Conservation (phyloP, 306 rosid genomes). For the Senna tora region DNA sequence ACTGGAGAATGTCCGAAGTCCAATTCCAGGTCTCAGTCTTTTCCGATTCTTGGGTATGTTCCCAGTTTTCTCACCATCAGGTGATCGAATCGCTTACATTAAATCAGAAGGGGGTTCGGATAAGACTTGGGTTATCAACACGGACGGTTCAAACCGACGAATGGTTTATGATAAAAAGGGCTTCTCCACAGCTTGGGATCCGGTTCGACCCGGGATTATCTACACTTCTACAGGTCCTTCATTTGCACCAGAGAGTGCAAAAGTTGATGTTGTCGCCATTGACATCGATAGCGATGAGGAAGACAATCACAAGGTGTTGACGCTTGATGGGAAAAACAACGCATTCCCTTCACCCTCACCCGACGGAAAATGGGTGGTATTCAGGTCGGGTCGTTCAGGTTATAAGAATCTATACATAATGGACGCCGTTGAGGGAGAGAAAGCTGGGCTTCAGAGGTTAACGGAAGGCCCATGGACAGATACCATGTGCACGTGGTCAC, state of each 20-base stretch:
- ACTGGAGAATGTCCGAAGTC: slow-evolving; percentile 65
- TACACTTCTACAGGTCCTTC: slow-evolving; percentile 71
- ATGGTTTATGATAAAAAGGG: slow-evolving; percentile 51
- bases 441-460: too few relatives aligned
- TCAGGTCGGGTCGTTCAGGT: too few relatives aligned
- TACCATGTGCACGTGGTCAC: too few relatives aligned
- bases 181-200: slow-evolving; percentile 78
- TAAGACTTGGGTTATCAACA: slow-evolving; percentile 49
- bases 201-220: slow-evolving; percentile 58
- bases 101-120: slow-evolving; percentile 54
- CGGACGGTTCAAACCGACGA: slow-evolving; percentile 71
- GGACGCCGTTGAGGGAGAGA: too few relatives aligned
- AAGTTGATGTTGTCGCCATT: slow-evolving; percentile 71
- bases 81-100: slow-evolving; percentile 64
- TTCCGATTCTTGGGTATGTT: slow-evolving; percentile 72
- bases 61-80: slow-evolving; percentile 73
- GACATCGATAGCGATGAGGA: slow-evolving; percentile 40
- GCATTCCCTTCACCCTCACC: slow-evolving; percentile 76
- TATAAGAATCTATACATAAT: too few relatives aligned
- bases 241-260: slow-evolving; percentile 63
- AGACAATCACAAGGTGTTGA: slow-evolving; percentile 52
- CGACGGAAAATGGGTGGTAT: too few relatives aligned
- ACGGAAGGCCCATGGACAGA: too few relatives aligned
- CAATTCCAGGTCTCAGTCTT: slow-evolving; percentile 55
- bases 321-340: slow-evolving; percentile 72